Conservation (phyloP, 176 grass and related monocot genomes). For the Avena eriantha region DNA sequence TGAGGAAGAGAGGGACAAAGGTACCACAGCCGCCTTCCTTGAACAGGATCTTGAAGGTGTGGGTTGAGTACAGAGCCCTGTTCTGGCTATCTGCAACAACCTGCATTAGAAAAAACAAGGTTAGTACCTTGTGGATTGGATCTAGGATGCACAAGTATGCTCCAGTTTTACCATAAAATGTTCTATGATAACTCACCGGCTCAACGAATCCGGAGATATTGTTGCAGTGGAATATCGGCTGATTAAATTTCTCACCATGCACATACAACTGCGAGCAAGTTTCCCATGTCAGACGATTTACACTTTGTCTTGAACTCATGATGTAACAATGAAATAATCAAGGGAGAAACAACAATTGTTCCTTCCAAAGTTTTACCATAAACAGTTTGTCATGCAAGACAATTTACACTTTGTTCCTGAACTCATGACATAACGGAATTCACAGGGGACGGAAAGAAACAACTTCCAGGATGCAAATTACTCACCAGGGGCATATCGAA, state of each 20-base stretch:
- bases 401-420: too few relatives aligned
- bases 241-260: conserved; percentile 91
- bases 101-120: conserved; percentile 39
- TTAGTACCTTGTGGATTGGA: neutral
- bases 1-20: conserved; percentile 94
- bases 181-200: conserved; percentile 68
- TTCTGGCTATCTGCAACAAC: conserved; percentile 82
- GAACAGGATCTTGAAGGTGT: conserved; percentile 99
- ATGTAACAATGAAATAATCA: neutral
- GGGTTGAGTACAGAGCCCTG: conserved; percentile 86
- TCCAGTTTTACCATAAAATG: neutral
- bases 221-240: conserved; percentile 95
- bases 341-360: neutral
- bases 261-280: conserved; percentile 67
- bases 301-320: neutral
- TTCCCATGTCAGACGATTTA: conserved; percentile 25
- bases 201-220: conserved; percentile 95
- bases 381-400: too few relatives aligned
- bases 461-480: neutral
- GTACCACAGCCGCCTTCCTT: conserved; percentile 97
- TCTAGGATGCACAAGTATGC: neutral
- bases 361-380: too few relatives aligned
- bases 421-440: neutral
- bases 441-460: neutral
- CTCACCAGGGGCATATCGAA: conserved; percentile 96